Conservation (phyloP, 2,329 filamentous ascomycete species). For the Fusarium sp. region DNA sequence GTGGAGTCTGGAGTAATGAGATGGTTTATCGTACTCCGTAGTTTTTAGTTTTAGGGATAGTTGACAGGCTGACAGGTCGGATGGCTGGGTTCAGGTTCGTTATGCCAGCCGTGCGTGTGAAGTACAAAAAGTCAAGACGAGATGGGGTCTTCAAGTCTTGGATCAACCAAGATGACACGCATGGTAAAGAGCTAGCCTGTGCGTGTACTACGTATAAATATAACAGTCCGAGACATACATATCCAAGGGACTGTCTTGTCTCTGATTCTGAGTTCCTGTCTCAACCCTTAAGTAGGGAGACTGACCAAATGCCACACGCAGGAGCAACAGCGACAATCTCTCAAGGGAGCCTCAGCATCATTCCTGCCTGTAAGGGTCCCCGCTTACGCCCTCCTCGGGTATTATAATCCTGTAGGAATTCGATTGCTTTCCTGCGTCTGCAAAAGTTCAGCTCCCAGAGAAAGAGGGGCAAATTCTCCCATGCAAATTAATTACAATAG, state of each 20-base stretch:
- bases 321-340: not conserved
- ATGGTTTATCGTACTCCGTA: not conserved
- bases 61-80: slow-evolving; percentile 27
- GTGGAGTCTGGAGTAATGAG: slow-evolving; percentile 22
- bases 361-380: not conserved
- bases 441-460: not conserved
- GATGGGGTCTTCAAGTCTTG: not conserved
- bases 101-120: not conserved
- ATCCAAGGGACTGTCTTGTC: slow-evolving; percentile 6
- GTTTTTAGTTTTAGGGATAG: not conserved
- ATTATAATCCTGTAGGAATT: not conserved
- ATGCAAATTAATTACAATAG: slow-evolving; percentile 10
- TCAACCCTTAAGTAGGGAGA: slow-evolving; percentile 29
- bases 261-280: not conserved
- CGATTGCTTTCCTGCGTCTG: not conserved
- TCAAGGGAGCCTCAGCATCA: not conserved
- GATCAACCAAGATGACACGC: not conserved
- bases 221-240: slow-evolving; percentile 5
- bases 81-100: not conserved
- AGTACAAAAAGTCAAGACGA: too few relatives aligned
- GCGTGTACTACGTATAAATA: too few relatives aligned
- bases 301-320: slow-evolving; percentile 15
- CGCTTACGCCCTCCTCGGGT: not conserved
- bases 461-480: slow-evolving; percentile 6
- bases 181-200: not conserved